Evolutionary conservation across 2,329 filamentous ascomycete species (phyloP), one percentile per base, ranked within the genome.

Genomic region (Boeremia exigua): DNA sequence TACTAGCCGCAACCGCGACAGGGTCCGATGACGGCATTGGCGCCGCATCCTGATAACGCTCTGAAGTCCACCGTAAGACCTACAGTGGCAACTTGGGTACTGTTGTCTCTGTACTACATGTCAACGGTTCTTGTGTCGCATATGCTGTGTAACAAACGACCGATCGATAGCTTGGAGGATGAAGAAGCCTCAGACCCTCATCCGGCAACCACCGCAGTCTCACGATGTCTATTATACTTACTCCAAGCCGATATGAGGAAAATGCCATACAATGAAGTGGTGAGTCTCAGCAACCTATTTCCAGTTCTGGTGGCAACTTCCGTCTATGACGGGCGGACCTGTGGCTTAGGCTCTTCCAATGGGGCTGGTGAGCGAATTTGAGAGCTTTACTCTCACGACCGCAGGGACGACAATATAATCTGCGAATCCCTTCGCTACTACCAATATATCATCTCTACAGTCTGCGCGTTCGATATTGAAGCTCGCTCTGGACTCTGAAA

Each of bases 1-100:
- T 47, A 25, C 53, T 56, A 51, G 42, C 34, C 25, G 38, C 30
- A 33, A 37, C 45, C 23, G 34, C 23, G 32, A 36, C 30, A 56
- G 53, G 47, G 53, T 51, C 47, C 29, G 36, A 17, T 56, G 47
- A 56, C 47, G 53, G 47, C 42, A 54, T 44, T 32, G 40, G 32
- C 42, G 27, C 36, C 47, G 59, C 61, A 59, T 56, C 28, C 36
- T 23, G 56, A 59, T 44, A 53, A 49, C 63, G 63, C 30, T 55
- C 25, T 47, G 59, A 66, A 59, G 61, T 66, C 62, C 54, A 36
- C 30, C 28, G 34, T 32, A 53, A 33, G 38, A 23, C 19, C 2
- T 23, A 23, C 19, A 23, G 19, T 23, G 19, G 19, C 2, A 23
- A 23, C 5, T 23, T 23, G 19, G 5, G 12, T 32, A 40, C 29